phyloP scores from a whole-genome alignment of 306 rosid species.

The Cicer judaicum region DNA sequence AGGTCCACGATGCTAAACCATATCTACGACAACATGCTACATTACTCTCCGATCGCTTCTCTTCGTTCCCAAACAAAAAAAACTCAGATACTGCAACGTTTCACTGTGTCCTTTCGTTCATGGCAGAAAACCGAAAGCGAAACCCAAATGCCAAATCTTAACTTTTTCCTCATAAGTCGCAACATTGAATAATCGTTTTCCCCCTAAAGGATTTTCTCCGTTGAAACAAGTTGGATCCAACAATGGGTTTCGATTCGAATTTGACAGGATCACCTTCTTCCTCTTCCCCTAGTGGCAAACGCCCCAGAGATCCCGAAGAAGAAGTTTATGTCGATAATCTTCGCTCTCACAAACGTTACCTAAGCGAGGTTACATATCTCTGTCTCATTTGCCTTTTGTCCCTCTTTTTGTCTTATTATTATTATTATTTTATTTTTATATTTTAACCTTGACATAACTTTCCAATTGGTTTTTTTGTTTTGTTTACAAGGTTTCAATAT shows the following conservation, averaged over 20 bases:
- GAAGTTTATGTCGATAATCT: constrained; percentile 94
- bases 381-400: constrained; percentile 27
- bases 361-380: constrained; percentile 74
- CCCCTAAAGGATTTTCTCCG: background rate
- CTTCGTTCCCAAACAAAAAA: background rate
- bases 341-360: constrained; percentile 97
- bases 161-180: background rate
- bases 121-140: constrained; percentile 23
- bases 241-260: constrained; percentile 81
- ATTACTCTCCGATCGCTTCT: constrained; percentile 7
- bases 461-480: background rate
- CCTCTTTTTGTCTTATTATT: constrained; percentile 20
- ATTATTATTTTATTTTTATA: background rate
- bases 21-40: background rate
- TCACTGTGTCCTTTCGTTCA: background rate
- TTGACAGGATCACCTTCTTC: constrained; percentile 58
- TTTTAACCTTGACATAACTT: constrained; percentile 6
- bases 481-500: background rate
- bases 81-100: constrained; percentile 24
- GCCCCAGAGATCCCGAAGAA: constrained; percentile 94
- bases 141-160: background rate
- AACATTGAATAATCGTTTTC: constrained; percentile 31
- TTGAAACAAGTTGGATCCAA: constrained; percentile 32
- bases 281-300: constrained; percentile 73
- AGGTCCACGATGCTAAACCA: constrained; percentile 11